Evolutionary conservation across 441 rosid species (phyloP).

Genomic region (Adansonia rubrostipa): DNA sequence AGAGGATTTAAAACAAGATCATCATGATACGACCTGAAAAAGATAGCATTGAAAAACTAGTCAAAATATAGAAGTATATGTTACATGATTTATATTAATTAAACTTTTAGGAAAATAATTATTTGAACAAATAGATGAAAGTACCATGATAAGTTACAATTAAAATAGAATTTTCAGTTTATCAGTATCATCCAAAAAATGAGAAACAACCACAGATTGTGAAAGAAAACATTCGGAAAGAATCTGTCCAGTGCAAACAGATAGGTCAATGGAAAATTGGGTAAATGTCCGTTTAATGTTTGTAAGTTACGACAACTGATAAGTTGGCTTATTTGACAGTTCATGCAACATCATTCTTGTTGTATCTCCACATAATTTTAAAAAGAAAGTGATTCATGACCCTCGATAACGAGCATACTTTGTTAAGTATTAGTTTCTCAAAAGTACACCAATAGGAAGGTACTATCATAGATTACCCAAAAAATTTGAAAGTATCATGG

Average conservation of each 20-base stretch:
- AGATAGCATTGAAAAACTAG: constrained; percentile 26
- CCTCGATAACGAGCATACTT: background rate
- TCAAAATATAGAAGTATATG: constrained; percentile 2
- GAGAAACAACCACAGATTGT: constrained; percentile 15
- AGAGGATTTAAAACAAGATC: constrained; percentile 95
- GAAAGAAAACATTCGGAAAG: constrained; percentile 18
- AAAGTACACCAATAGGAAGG: background rate
- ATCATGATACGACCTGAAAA: constrained; percentile 81
- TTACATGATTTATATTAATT: constrained; percentile 11
- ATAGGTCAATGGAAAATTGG: background rate
- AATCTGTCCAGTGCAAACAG: constrained; percentile 12
- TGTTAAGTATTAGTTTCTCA: background rate
- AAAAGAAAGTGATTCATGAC: background rate
- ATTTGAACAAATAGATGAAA: constrained; percentile 13
- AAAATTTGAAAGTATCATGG: constrained; percentile 4
- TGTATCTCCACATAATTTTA: background rate
- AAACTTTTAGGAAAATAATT: background rate
- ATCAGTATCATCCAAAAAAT: background rate
- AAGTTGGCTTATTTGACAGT: constrained; percentile 13
- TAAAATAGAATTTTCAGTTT: constrained; percentile 11
- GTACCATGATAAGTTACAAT: background rate
- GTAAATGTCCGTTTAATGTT: constrained; percentile 3
- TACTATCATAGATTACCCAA: too few species aligned
- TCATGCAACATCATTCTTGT: background rate
- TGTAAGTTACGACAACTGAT: background rate